Percentiles rank a stretch among this genome's conserved stretches.
Conservation (phyloP, 306 rosid species). For the Amphicarpaea edgeworthii region DNA sequence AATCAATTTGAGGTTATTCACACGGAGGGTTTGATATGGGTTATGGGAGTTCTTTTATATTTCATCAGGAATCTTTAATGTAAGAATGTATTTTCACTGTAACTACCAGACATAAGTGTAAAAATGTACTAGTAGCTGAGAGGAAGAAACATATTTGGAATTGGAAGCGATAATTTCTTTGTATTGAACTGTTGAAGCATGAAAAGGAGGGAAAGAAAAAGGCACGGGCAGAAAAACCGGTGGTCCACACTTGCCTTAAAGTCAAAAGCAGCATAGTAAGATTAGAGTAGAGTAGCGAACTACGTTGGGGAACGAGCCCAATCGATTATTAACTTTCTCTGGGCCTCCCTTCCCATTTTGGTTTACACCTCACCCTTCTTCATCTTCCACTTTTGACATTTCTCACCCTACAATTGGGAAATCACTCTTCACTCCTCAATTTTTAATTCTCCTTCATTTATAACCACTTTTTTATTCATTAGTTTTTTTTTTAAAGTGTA, state of each 20-base stretch:
- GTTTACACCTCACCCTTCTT: conserved; percentile 32
- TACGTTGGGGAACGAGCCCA: conserved; percentile 53
- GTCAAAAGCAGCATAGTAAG: conserved; percentile 52
- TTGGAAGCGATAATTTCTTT: neutral
- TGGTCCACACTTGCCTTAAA: conserved; percentile 31
- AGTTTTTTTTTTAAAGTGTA: too few species aligned
- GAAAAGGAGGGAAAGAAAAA: conserved; percentile 19
- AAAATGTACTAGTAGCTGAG: too few species aligned
- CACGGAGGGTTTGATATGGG: neutral
- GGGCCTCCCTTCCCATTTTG: neutral
- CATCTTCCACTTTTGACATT: conserved; percentile 44
- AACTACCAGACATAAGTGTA: too few species aligned
- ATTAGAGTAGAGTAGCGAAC: conserved; percentile 2
- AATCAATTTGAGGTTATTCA: conserved; percentile 6
- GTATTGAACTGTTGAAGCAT: neutral
- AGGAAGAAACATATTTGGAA: too few species aligned
- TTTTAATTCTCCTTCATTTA: neutral
- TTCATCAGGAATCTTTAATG: neutral
- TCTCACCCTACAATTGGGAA: neutral
- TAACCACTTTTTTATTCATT: too few species aligned
- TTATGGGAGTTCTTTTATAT: neutral
- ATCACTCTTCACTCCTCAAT: too few species aligned
- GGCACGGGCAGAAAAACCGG: conserved; percentile 4
- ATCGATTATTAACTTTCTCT: conserved; percentile 33
- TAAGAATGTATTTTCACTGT: too few species aligned